These are phyloP conservation scores for Lachnellula occidentalis DNA, from an alignment of 2,329 filamentous ascomycete genomes.

Conservation along the genomic window DNA sequence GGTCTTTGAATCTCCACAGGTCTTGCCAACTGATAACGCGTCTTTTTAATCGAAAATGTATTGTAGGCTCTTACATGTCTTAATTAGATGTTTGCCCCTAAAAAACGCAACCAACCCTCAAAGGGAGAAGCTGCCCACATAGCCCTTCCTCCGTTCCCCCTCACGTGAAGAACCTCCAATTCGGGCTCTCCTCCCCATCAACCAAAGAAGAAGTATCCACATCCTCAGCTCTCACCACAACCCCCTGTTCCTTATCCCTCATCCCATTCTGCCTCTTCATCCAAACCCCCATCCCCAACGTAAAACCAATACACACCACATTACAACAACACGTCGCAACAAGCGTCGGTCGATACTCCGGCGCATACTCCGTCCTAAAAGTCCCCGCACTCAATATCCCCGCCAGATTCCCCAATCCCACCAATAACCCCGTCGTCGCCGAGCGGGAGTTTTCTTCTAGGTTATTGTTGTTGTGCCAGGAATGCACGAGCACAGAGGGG, in stretches of 20 bases:
- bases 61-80: no score
- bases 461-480: constrained; percentile 50
- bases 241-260: constrained; percentile 35
- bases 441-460: constrained; percentile 44
- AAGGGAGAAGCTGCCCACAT: background rate
- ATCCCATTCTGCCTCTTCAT: constrained; percentile 41
- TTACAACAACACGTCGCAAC: constrained; percentile 40
- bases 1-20: no score
- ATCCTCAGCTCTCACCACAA: constrained; percentile 33
- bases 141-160: background rate
- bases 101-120: background rate
- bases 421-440: constrained; percentile 42
- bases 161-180: constrained; percentile 27
- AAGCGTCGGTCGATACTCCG: constrained; percentile 43
- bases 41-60: no score
- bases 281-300: constrained; percentile 37
- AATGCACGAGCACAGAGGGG: constrained; percentile 41
- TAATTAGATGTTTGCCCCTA: no score
- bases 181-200: constrained; percentile 34
- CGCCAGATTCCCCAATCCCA: constrained; percentile 44
- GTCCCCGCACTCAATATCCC: constrained; percentile 42
- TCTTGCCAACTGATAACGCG: no score
- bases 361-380: constrained; percentile 43
- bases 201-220: constrained; percentile 36
- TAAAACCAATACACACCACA: constrained; percentile 36